phyloP scores from a whole-genome alignment of 345 rosid genomes.

The Eucalyptus polyanthemos region DNA sequence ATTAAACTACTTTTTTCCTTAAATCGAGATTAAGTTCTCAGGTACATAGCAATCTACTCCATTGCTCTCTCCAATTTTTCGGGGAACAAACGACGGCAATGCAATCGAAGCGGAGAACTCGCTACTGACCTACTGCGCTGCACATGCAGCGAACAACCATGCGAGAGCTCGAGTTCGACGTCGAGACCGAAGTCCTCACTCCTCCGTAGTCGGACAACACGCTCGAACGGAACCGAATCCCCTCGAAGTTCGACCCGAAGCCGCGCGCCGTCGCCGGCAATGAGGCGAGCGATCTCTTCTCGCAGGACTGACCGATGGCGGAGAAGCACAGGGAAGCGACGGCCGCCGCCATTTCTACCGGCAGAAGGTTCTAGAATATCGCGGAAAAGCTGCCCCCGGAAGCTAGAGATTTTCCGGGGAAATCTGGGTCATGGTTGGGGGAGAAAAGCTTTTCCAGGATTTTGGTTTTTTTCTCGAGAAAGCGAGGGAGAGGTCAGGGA shows the following conservation, averaged over 20 bases:
- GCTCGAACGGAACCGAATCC: conserved; percentile 20
- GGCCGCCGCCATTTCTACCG: conserved; percentile 34
- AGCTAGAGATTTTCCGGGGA: neutral
- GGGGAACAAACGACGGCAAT: neutral
- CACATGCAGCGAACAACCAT: conserved; percentile 58
- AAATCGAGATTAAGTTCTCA: neutral
- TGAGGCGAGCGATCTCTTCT: conserved; percentile 16
- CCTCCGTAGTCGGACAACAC: conserved; percentile 17
- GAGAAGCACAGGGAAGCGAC: conserved; percentile 62
- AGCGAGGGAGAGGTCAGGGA: neutral
- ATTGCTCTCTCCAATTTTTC: neutral
- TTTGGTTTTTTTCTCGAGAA: neutral
- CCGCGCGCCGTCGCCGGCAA: conserved; percentile 8
- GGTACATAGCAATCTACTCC: neutral
- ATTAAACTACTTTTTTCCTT: neutral
- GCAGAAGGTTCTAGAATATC: neutral
- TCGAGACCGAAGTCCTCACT: conserved; percentile 18
- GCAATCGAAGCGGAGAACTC: neutral
- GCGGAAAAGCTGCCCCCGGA: neutral
- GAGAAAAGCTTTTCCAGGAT: neutral
- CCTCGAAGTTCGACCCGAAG: conserved; percentile 23
- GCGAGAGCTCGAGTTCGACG: conserved; percentile 27
- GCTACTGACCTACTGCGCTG: conserved; percentile 28
- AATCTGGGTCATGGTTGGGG: neutral
- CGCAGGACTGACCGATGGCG: conserved; percentile 38